These are phyloP conservation scores for Sequoiadendron giganteum DNA, from an alignment of 75 land plant genomes.

Conservation along the genomic window DNA sequence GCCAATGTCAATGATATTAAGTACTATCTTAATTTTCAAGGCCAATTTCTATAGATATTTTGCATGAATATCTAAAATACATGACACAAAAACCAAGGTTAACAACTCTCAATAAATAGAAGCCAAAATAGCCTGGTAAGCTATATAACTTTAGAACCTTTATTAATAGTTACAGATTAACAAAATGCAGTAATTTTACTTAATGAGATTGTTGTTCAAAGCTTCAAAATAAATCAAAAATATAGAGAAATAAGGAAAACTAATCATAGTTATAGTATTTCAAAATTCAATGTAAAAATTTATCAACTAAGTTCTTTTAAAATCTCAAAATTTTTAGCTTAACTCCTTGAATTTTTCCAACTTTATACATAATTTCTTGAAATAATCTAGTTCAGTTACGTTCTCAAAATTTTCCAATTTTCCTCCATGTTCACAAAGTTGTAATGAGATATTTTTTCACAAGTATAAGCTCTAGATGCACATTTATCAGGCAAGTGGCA, in stretches of 20 bases:
- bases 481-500: not conserved
- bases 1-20: not conserved
- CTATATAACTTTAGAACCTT: not conserved
- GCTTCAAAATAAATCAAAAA: not conserved
- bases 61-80: not conserved
- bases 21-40: not conserved
- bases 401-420: not conserved
- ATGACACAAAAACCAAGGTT: not conserved
- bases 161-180: not conserved
- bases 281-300: too few relatives aligned
- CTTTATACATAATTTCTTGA: not conserved
- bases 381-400: not conserved
- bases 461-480: not conserved
- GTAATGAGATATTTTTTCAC: not conserved
- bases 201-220: not conserved
- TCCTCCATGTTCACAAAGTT: not conserved
- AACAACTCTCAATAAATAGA: not conserved
- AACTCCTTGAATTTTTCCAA: not conserved
- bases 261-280: too few relatives aligned
- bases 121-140: too few relatives aligned
- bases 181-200: too few relatives aligned
- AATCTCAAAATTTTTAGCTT: too few relatives aligned
- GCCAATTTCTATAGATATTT: too few relatives aligned
- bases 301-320: not conserved
- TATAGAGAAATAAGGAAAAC: not conserved